Base-by-base conservation (phyloP, 148 eudicot genomes). In the Camellia lanceoleosa region DNA sequence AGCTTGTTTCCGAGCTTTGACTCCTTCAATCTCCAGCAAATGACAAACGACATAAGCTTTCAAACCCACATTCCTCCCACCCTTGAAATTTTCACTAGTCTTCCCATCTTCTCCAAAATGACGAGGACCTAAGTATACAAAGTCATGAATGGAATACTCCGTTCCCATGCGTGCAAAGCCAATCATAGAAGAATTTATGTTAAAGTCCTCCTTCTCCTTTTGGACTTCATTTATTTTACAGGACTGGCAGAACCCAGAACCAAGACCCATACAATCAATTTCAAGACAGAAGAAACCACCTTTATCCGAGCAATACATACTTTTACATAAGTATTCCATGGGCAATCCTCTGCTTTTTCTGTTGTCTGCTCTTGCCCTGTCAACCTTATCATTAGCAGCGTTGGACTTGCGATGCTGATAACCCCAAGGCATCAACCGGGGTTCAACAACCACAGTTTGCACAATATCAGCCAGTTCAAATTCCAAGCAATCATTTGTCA, bases 41-140 rank as follows among this genome's bases (percentile, higher is more conserved):
- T 94, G 95, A 80, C 95, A 94, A 69, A 96, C 81, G 80, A 85
- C 95, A 88, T 90, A 94, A 43, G 99, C 93, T 83, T 87, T 96
- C 83, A 96, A 81, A 70, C 99, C 99, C 80, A 96, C 99, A 87
- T 89, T 96, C 82, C 98, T 94, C 78, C 99, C 92, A 78, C 95
- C 86, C 78, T 92, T 96, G 61, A 87, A 91, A n/a, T 89, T 89
- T 81, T 63, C 92, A 66, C 19, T 71, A n/a, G 85, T 97, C 73
- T 75, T 79, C 68, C 85, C 89, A 73, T 85, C 91, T 82, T 85
- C 84, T 56, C 82, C 83, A 78, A 94, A 86, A 77, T 88, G 83
- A 80, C 83, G 78, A 30, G 97, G 91, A 46, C 89, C 83, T 54
- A 93, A 86, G 75, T 92, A 96, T 44, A 96, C 87, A 83, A 86